Base-by-base conservation (phyloP, 2,329 filamentous ascomycete genomes). In the Aspergillus pseudoglaucus region DNA sequence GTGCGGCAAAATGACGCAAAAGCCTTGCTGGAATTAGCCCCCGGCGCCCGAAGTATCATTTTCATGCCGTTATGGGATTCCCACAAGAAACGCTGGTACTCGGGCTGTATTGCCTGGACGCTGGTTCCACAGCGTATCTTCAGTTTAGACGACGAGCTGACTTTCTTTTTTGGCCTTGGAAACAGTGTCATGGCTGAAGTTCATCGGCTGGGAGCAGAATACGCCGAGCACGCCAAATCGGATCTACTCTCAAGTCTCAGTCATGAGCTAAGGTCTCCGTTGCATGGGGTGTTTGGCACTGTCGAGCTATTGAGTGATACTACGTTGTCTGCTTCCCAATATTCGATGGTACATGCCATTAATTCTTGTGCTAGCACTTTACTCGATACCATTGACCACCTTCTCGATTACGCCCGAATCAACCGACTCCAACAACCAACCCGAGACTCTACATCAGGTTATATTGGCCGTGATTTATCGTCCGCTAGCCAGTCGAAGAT, bases 321-420 rank as follows among this genome's bases (percentile, higher is more conserved):
- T 1, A 53, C 51, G 2, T 55, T 61, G 33, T 56, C 55, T 8
- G 53, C 59, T 10, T 53, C 57, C 4, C 66, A 69, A 30, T 53
- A 54, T 14, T 58, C 58, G 3, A 48, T 69, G 46, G 55, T 69
- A 1, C 55, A 64, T 32, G 66, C 69, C 0, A 64, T 73, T 15
- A 61, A 66, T 27, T 66, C 59, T 7, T 75, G 70, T 49, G 71
- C 67, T 1, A 61, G 64, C 2, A 73, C 71, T 0, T 54, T 75
- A 0, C 54, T 74, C 1, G 70, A 73, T 42, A 71, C 68, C 0
- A 65, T 75, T 39, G 67, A 70, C 35, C 60, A 68, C 41, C 48
- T 70, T 17, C 59, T 69, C 0, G 66, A 68, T 9, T 58, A 61
- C 12, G 52, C 62, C 0, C 57, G 55, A n/a, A 64, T 66, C 33